Conservation (phyloP, 2,329 filamentous ascomycete species). For the Neonectria ditissima region DNA sequence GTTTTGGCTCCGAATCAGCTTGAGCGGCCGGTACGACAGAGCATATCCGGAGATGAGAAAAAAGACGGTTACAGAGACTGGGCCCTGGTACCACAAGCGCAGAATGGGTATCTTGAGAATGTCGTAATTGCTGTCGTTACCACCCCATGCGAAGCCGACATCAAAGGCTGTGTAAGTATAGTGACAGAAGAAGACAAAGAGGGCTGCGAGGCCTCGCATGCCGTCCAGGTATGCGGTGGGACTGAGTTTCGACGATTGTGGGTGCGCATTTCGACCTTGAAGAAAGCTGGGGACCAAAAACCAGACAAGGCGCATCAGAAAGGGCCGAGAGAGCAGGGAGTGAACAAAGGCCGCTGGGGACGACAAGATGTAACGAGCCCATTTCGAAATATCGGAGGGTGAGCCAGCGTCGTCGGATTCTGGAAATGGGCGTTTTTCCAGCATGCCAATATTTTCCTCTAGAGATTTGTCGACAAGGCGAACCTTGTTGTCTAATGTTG, state of each 20-base stretch:
- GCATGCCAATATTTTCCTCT: slow-evolving; percentile 15
- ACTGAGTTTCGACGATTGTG: slow-evolving; percentile 53
- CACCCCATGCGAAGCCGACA: slow-evolving; percentile 64
- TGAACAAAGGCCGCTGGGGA: slow-evolving; percentile 6
- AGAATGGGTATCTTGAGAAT: slow-evolving; percentile 65
- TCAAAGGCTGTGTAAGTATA: slow-evolving; percentile 64
- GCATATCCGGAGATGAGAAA: slow-evolving; percentile 73
- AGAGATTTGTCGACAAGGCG: slow-evolving; percentile 3
- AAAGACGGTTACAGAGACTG: slow-evolving; percentile 69
- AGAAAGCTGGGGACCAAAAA: slow-evolving; percentile 65
- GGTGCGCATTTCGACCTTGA: slow-evolving; percentile 55
- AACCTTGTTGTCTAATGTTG: background rate
- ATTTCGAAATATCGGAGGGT: background rate
- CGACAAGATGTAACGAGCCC: background rate
- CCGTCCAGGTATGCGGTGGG: slow-evolving; percentile 70
- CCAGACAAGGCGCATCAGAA: slow-evolving; percentile 48
- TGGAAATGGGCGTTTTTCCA: background rate
- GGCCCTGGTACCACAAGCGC: slow-evolving; percentile 65
- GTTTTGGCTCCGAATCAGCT: slow-evolving; percentile 53
- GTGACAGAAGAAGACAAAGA: slow-evolving; percentile 69
- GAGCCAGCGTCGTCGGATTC: background rate
- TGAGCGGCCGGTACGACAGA: slow-evolving; percentile 64
- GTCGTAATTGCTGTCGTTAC: slow-evolving; percentile 56
- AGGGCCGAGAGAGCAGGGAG: slow-evolving; percentile 4
- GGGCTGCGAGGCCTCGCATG: slow-evolving; percentile 66